These are phyloP conservation scores for Trichoderma reesei DNA, from an alignment of 495 filamentous ascomycete species.

Conservation along the genomic window DNA sequence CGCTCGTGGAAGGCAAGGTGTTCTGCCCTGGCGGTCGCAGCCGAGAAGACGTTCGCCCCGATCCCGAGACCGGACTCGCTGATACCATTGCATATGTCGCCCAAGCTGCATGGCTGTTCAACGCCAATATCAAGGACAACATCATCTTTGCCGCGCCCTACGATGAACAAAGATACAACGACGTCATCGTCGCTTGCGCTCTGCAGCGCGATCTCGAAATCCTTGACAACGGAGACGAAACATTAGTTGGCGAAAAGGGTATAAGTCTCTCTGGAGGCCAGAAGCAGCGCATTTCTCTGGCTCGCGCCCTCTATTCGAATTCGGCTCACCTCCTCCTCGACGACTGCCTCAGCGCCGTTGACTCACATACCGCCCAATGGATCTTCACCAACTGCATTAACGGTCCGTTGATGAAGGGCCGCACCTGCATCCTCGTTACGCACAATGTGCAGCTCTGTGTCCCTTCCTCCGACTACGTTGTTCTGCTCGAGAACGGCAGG, in stretches of 20 bases:
- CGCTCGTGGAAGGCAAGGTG: conserved; percentile 66
- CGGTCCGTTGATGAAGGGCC: conserved; percentile 76
- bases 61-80: conserved; percentile 77
- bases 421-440: conserved; percentile 95
- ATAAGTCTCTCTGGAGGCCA: conserved; percentile 95
- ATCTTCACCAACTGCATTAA: conserved; percentile 90
- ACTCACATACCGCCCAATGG: conserved; percentile 97
- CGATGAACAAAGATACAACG: conserved; percentile 75
- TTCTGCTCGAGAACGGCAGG: conserved; percentile 80
- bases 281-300: conserved; percentile 94
- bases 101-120: conserved; percentile 96
- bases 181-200: conserved; percentile 87
- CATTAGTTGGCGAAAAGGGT: conserved; percentile 92
- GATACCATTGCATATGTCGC: conserved; percentile 95
- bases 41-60: conserved; percentile 69
- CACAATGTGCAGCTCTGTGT: conserved; percentile 85
- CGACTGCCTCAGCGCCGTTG: conserved; percentile 95
- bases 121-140: conserved; percentile 92
- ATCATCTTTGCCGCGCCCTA: conserved; percentile 83
- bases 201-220: conserved; percentile 87
- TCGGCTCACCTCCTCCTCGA: conserved; percentile 85
- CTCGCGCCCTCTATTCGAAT: conserved; percentile 85
- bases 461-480: conserved; percentile 66
- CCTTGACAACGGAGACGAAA: conserved; percentile 85
- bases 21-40: conserved; percentile 74